These are phyloP conservation scores for Parathielavia hyrcaniae DNA, from an alignment of 495 filamentous ascomycete genomes.

Conservation along the genomic window DNA sequence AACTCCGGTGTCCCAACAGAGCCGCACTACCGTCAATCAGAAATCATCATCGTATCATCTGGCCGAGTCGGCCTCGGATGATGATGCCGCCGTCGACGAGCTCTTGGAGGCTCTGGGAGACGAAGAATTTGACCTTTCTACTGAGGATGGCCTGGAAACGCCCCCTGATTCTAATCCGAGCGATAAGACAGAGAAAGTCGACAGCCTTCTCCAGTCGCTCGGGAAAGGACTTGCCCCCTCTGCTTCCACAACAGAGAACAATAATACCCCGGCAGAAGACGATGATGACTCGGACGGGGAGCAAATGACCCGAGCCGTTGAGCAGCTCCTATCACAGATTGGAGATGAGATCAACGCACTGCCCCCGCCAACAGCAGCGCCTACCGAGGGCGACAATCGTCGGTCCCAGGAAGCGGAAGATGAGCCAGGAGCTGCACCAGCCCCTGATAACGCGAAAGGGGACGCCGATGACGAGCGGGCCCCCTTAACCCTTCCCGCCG, in stretches of 20 bases:
- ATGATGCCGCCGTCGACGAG: slow-evolving; percentile 17
- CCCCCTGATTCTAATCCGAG: background rate
- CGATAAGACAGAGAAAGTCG: slow-evolving; percentile 28
- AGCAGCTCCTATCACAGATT: slow-evolving; percentile 33
- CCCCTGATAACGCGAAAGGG: background rate
- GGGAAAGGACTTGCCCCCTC: background rate
- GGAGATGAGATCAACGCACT: slow-evolving; percentile 34
- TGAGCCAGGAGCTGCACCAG: background rate
- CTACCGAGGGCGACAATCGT: slow-evolving; percentile 1
- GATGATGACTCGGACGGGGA: slow-evolving; percentile 41
- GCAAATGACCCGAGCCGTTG: slow-evolving; percentile 31
- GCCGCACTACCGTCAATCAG: background rate
- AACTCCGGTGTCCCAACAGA: background rate
- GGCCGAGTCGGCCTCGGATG: background rate
- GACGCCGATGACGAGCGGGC: background rate
- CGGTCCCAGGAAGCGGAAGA: background rate
- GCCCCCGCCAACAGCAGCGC: background rate
- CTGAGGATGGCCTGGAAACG: slow-evolving; percentile 18
- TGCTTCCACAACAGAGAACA: background rate
- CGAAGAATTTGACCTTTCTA: slow-evolving; percentile 14
- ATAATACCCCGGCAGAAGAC: background rate
- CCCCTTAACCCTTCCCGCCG: slow-evolving; percentile 32
- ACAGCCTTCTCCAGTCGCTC: slow-evolving; percentile 22
- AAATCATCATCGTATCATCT: slow-evolving; percentile 1
- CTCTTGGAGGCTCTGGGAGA: slow-evolving; percentile 16